Evolutionary conservation across 1,139 yeast genomes (phyloP).

Genomic region (Lodderomyces metapsilosis): DNA sequence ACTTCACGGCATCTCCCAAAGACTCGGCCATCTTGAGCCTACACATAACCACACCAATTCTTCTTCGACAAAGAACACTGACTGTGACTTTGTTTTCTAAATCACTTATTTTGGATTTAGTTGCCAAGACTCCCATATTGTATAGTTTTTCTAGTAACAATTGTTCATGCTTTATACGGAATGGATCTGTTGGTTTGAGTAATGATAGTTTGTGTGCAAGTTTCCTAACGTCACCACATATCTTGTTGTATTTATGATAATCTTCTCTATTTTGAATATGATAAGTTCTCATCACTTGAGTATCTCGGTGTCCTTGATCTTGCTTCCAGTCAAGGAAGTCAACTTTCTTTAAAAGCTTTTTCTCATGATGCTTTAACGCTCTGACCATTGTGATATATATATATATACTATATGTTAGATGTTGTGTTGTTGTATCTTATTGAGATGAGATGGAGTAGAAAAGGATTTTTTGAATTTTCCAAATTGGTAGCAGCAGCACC

Average conservation of each 20-base stretch:
- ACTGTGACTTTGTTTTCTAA: slow-evolving; percentile 90
- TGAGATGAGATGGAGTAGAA: background rate
- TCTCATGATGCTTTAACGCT: slow-evolving; percentile 90
- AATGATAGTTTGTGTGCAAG: slow-evolving; percentile 82
- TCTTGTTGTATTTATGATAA: slow-evolving; percentile 86
- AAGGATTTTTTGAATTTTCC: background rate
- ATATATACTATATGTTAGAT: too few relatives aligned
- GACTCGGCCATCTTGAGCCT: slow-evolving; percentile 93
- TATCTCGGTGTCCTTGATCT: slow-evolving; percentile 91
- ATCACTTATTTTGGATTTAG: slow-evolving; percentile 88
- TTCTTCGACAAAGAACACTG: slow-evolving; percentile 85
- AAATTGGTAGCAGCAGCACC: background rate
- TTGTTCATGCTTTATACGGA: slow-evolving; percentile 84
- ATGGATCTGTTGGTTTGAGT: slow-evolving; percentile 82
- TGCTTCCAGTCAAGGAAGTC: slow-evolving; percentile 98
- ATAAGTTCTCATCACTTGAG: slow-evolving; percentile 92
- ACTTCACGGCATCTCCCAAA: slow-evolving; percentile 83
- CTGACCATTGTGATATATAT: slow-evolving; percentile 71
- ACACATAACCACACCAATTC: slow-evolving; percentile 95
- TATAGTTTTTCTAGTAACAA: slow-evolving; percentile 80
- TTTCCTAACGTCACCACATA: slow-evolving; percentile 88
- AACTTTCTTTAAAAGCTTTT: slow-evolving; percentile 89
- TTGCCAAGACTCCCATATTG: slow-evolving; percentile 80
- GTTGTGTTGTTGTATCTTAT: background rate
- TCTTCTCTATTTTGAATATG: slow-evolving; percentile 94